phyloP scores from a whole-genome alignment of 2,329 filamentous ascomycete species.

The Colletotrichum chlorophyti region DNA sequence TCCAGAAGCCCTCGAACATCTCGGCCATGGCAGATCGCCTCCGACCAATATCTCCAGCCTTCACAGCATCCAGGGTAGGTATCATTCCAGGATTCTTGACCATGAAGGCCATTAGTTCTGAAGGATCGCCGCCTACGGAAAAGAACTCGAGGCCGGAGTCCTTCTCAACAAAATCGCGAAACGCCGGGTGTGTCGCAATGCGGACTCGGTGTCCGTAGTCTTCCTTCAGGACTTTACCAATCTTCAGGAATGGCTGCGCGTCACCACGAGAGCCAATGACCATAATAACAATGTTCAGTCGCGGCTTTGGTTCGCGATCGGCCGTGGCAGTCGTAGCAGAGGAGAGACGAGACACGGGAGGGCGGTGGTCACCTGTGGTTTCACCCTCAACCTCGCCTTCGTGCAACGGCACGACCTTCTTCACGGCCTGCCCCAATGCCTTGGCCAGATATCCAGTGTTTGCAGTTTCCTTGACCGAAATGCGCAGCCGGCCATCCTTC shows the following conservation, averaged over 20 bases:
- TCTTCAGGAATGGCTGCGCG: constrained; percentile 79
- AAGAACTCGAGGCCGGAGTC: constrained; percentile 82
- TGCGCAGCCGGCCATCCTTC: constrained; percentile 73
- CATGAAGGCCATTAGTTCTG: constrained; percentile 88
- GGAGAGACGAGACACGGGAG: constrained; percentile 32
- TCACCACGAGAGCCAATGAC: constrained; percentile 83
- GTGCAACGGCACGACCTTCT: constrained; percentile 51
- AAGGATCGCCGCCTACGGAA: constrained; percentile 78
- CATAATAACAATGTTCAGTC: constrained; percentile 82
- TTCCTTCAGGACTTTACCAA: constrained; percentile 75
- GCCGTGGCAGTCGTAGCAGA: constrained; percentile 40
- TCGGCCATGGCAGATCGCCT: constrained; percentile 75
- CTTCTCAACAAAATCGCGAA: constrained; percentile 76
- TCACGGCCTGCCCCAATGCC: constrained; percentile 69
- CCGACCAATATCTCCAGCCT: constrained; percentile 73
- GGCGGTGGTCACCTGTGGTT: constrained; percentile 3
- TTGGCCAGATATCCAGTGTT: constrained; percentile 77
- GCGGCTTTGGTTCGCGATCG: constrained; percentile 47
- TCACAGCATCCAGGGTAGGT: constrained; percentile 74
- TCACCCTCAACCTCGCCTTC: constrained; percentile 39
- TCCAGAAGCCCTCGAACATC: constrained; percentile 86
- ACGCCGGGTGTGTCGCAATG: constrained; percentile 80
- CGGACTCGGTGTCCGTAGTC: constrained; percentile 77
- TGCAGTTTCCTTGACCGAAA: constrained; percentile 74
- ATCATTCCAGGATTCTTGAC: constrained; percentile 84